A percentile compares a stretch with the other conserved stretches of the same genome.
phyloP scores from a whole-genome alignment of 495 filamentous ascomycete genomes.

The Stereocaulon alpinum region DNA sequence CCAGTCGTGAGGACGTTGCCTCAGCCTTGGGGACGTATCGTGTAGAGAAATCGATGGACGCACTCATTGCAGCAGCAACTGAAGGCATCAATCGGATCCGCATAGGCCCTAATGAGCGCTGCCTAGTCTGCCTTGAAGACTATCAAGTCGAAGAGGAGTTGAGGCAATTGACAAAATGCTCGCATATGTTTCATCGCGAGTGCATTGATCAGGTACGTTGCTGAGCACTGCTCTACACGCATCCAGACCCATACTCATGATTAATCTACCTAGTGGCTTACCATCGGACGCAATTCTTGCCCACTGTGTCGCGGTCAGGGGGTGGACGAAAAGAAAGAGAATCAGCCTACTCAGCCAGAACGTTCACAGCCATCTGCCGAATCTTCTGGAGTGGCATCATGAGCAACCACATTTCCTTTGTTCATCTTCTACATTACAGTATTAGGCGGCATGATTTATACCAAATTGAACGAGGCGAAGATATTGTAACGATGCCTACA shows the following conservation, averaged over 20 bases:
- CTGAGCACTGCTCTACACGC: background rate
- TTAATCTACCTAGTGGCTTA: constrained; percentile 51
- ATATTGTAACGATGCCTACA: background rate
- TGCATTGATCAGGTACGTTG: constrained; percentile 65
- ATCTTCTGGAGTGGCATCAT: background rate
- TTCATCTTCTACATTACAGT: background rate
- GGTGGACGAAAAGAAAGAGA: constrained; percentile 44
- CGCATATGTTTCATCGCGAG: constrained; percentile 61
- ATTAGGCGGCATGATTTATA: background rate
- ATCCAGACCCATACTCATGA: constrained; percentile 14
- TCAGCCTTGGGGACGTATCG: constrained; percentile 51
- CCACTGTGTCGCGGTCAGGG: constrained; percentile 64
- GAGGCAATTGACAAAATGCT: constrained; percentile 53
- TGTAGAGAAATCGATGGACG: constrained; percentile 37
- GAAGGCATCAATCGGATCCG: constrained; percentile 38
- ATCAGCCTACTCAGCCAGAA: background rate
- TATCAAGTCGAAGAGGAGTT: constrained; percentile 57
- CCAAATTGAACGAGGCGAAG: background rate
- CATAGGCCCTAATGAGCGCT: constrained; percentile 51
- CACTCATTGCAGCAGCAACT: constrained; percentile 40
- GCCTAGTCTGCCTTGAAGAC: constrained; percentile 61
- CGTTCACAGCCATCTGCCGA: background rate
- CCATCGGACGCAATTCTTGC: constrained; percentile 69
- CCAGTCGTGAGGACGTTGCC: constrained; percentile 54
- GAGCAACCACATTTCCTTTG: background rate